Evolutionary conservation across 805 yeast species (phyloP), one percentile per base, ranked within the genome.

Genomic region (Metschnikowia baotianmanensis): DNA sequence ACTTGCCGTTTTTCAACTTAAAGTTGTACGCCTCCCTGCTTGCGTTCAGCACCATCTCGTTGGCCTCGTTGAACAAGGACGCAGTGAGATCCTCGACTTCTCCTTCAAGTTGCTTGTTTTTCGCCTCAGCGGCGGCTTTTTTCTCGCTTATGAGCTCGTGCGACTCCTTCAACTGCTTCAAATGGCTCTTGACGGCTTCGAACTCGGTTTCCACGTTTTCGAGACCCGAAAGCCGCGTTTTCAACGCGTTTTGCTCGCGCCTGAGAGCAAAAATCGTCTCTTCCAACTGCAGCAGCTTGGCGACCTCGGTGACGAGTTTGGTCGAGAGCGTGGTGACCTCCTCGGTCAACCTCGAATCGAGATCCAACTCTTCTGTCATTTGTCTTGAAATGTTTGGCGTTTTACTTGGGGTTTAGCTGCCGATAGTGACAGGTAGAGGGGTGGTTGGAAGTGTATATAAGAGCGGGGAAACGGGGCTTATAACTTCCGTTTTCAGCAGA

Each of bases 1-100:
- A 58, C 47, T 74, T 79, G 24, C 73, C 64, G 51, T 84, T 84
- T 49, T 80, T 78, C 36, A 76, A 61, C 51, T 81, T 79, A 46
- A 70, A 70, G 24, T 77, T 78, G 55, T 81, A 73, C 5, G 82
- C 76, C 42, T 82, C 84, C 38, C 78, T 71, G 45, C 86, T 77
- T 0, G 95, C 96, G 46, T 81, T 78, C 35, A 83, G 78, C 6
- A 87, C 96, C 86, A 86, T 86, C 36, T 75, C 73, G 57, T 87
- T 87, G 11, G 96, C 96, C 56, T 88, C 93, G 47, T 78, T 83
- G 56, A 87, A 87, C 23, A 87, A 63, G 1, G 89, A 78, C 1
- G 82, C 86, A 1, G 89, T 78, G 34, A 87, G 63, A 28, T 86
- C 95, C 55, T 86, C 93, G 26, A 87, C 84, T 57, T 87, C 96